Evolutionary conservation across 805 yeast species (phyloP), one percentile per base, ranked within the genome.

Genomic region (Metschnikowia baotianmanensis): DNA sequence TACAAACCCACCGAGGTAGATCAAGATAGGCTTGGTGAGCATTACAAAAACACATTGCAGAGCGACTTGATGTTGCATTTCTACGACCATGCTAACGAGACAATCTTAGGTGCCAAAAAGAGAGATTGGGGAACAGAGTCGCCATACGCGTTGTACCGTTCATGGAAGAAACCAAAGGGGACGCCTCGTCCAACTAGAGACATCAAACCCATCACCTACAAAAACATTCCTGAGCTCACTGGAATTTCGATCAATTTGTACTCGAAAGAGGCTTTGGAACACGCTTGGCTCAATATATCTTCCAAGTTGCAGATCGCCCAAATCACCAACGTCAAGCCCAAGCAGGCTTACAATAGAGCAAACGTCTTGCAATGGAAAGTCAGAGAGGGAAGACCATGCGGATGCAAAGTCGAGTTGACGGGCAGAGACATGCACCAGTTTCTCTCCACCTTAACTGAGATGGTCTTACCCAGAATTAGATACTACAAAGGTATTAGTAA

Each of bases 391-490:
- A 82, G 80, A 72, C 83, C 83, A 36, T 85, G 95, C 79, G 99
- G 99, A 39, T 96, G 95, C 40, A 85, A 86, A 57, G 82, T 83
- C 11, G 78, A 76, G 43, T 68, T 95, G 40, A 71, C 71, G 23
- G 99, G 97, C 33, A 76, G 82, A 50, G 84, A 86, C 40, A 86
- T 90, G 81, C 68, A 81, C 41, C 96, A 89, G 67, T 93, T 95
- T 56, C 57, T 93, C 43, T 63, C 85, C 6, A 91, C 98, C 1
- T 68, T 93, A 53, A 81, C 95, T 1, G 99, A 93, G 66, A 69
- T 95, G 48, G 98, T 93, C 15, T 74, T 93, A 53, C 99, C 99
- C 34, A 79, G 96, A 63, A 80, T 90, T 42, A 83, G 95, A 75
- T 87, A 88, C 36, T 93, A 86, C 64, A 69, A 71, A 50, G 97